Evolutionary conservation across 2,329 filamentous ascomycete species (phyloP).

Genomic region (Fusarium citri): DNA sequence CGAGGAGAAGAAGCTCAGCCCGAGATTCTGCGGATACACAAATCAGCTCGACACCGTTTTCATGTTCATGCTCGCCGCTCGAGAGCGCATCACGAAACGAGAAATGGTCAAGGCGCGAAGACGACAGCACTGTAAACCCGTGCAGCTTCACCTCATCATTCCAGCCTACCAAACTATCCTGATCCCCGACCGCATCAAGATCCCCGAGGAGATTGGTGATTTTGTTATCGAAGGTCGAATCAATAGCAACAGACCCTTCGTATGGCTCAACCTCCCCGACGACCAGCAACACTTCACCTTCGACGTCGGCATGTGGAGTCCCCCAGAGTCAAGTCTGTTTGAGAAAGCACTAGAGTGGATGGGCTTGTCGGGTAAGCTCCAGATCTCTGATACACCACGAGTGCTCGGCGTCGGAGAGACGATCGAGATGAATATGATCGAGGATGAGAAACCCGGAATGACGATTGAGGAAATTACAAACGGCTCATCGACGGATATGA

Average conservation of each 20-base stretch:
- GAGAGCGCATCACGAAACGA: constrained; percentile 43
- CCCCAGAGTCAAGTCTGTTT: constrained; percentile 45
- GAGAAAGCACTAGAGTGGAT: constrained; percentile 45
- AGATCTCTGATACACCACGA: constrained; percentile 37
- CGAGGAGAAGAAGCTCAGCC: constrained; percentile 49
- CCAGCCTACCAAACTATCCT: constrained; percentile 55
- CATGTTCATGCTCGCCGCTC: constrained; percentile 54
- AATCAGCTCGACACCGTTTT: constrained; percentile 56
- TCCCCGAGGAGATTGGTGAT: constrained; percentile 53
- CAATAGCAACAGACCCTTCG: constrained; percentile 53
- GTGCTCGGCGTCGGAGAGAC: constrained; percentile 41
- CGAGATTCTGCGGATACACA: constrained; percentile 54
- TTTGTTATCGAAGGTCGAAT: constrained; percentile 55
- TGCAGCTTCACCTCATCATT: constrained; percentile 53
- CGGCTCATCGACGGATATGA: constrained; percentile 6
- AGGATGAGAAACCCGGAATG: constrained; percentile 14
- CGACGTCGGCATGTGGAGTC: constrained; percentile 51
- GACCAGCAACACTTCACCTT: constrained; percentile 49
- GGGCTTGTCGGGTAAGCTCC: constrained; percentile 43
- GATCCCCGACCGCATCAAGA: constrained; percentile 51
- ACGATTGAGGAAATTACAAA: constrained; percentile 6
- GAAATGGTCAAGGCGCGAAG: constrained; percentile 43
- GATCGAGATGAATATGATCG: constrained; percentile 24
- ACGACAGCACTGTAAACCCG: constrained; percentile 35
- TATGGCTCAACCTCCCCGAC: constrained; percentile 54